Conservation (phyloP, 2,329 filamentous ascomycete genomes). For the Paecilomyces niveus region DNA sequence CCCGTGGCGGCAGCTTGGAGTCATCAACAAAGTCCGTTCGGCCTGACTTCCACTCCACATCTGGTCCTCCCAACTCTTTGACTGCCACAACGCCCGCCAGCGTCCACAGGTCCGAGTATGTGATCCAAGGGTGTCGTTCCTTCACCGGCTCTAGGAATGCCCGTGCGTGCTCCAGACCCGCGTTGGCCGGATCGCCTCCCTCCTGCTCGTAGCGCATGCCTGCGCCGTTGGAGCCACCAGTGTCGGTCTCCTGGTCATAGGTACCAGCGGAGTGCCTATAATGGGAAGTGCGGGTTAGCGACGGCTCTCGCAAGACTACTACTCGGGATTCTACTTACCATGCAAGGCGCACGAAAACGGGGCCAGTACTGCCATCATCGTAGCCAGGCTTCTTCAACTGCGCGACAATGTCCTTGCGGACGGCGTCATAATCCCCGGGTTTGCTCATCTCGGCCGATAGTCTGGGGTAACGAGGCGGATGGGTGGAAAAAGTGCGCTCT, state of each 20-base stretch:
- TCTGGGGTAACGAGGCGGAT: not conserved
- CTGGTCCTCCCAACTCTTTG: slow-evolving; percentile 53
- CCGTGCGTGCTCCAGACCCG: slow-evolving; percentile 56
- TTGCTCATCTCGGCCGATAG: slow-evolving; percentile 30
- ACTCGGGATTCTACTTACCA: slow-evolving; percentile 38
- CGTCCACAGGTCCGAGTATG: slow-evolving; percentile 60
- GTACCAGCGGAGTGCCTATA: slow-evolving; percentile 57
- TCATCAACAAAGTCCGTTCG: slow-evolving; percentile 58
- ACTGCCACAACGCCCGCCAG: slow-evolving; percentile 54
- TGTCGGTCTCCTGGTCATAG: slow-evolving; percentile 53
- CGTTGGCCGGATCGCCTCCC: slow-evolving; percentile 59
- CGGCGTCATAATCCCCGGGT: slow-evolving; percentile 37
- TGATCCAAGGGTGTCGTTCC: slow-evolving; percentile 54
- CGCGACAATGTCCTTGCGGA: slow-evolving; percentile 47
- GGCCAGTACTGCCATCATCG: slow-evolving; percentile 58
- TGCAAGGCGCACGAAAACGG: slow-evolving; percentile 57
- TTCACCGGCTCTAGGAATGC: slow-evolving; percentile 59
- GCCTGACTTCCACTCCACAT: slow-evolving; percentile 50
- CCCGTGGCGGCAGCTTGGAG: slow-evolving; percentile 51
- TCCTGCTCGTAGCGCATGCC: slow-evolving; percentile 61
- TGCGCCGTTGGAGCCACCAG: slow-evolving; percentile 58
- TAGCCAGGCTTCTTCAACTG: slow-evolving; percentile 55
- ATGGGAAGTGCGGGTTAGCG: slow-evolving; percentile 4
- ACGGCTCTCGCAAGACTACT: not conserved
- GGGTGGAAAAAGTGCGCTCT: not conserved